These are phyloP conservation scores for Onygenales sp. DNA, from an alignment of 2,329 filamentous ascomycete genomes.

Conservation along the genomic window DNA sequence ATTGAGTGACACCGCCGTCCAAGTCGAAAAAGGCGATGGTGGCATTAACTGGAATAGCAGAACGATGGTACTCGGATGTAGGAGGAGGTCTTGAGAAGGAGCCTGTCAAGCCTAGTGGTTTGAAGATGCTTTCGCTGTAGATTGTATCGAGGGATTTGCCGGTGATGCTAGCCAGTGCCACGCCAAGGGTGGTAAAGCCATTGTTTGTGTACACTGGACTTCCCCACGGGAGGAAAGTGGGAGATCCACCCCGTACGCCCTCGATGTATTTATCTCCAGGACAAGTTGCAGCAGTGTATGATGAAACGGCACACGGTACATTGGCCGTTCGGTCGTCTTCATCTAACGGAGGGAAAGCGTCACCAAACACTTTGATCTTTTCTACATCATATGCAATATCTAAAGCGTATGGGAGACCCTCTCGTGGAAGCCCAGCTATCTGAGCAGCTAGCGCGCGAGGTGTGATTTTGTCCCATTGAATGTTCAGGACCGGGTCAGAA, in stretches of 20 bases:
- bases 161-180: slow-evolving; percentile 37
- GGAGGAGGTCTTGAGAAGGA: slow-evolving; percentile 28
- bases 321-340: background rate
- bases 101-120: slow-evolving; percentile 33
- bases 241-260: slow-evolving; percentile 23
- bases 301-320: background rate
- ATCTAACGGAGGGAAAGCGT: background rate
- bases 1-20: slow-evolving; percentile 13
- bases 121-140: slow-evolving; percentile 32
- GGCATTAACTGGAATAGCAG: slow-evolving; percentile 4
- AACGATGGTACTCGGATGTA: background rate
- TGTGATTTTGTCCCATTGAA: slow-evolving; percentile 42
- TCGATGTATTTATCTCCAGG: slow-evolving; percentile 19
- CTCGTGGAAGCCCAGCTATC: slow-evolving; percentile 33
- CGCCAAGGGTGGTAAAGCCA: slow-evolving; percentile 36
- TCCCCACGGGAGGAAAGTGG: slow-evolving; percentile 35
- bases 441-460: slow-evolving; percentile 38
- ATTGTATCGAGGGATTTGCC: slow-evolving; percentile 32
- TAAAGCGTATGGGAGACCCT: slow-evolving; percentile 23
- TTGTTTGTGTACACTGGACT: slow-evolving; percentile 43
- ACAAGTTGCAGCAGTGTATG: slow-evolving; percentile 10
- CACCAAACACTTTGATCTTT: slow-evolving; percentile 15
- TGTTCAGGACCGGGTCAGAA: slow-evolving; percentile 22
- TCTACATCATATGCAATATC: slow-evolving; percentile 23
- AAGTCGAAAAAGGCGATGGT: slow-evolving; percentile 28